Conservation (phyloP, 2,329 filamentous ascomycete genomes). For the Orbilia oligospora region DNA sequence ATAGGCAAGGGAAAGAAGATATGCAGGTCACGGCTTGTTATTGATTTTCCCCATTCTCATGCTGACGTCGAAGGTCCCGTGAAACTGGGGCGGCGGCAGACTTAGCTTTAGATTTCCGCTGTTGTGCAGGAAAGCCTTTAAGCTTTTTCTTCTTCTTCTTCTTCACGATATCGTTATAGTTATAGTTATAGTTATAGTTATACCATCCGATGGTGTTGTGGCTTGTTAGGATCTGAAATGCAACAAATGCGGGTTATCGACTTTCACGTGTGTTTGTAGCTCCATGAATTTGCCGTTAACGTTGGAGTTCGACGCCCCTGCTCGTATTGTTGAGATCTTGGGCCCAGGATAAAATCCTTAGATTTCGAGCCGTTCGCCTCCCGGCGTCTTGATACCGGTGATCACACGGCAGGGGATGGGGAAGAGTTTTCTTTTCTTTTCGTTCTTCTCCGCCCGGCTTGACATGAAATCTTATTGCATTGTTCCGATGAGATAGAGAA, state of each 20-base stretch:
- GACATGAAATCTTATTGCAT: slow-evolving; percentile 28
- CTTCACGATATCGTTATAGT: background rate
- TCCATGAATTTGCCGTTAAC: slow-evolving; percentile 36
- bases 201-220: slow-evolving; percentile 41
- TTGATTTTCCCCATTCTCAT: slow-evolving; percentile 24
- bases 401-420: slow-evolving; percentile 21
- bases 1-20: slow-evolving; percentile 36
- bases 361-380: slow-evolving; percentile 7
- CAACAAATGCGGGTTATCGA: slow-evolving; percentile 21
- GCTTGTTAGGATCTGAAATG: slow-evolving; percentile 44
- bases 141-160: background rate
- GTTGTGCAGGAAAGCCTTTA: slow-evolving; percentile 22
- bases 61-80: slow-evolving; percentile 54
- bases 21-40: slow-evolving; percentile 36
- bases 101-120: slow-evolving; percentile 23
- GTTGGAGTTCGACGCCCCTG: slow-evolving; percentile 19
- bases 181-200: background rate
- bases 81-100: slow-evolving; percentile 36
- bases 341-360: slow-evolving; percentile 23
- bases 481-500: slow-evolving; percentile 47
- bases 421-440: slow-evolving; percentile 57
- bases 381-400: slow-evolving; percentile 23
- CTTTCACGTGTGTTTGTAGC: slow-evolving; percentile 50
- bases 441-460: slow-evolving; percentile 14
- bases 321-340: slow-evolving; percentile 27